Evolutionary conservation across 306 rosid genomes (phyloP).

Genomic region (Medicago truncatula): MtrunA17r5.0-ANR NC_053047.1:20454001-20454500

Average conservation of each 20-base stretch:
- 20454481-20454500: not conserved
- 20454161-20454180: constrained; percentile 85
- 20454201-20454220: constrained; percentile 93
- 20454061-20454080: constrained; percentile 81
- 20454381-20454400: not conserved
- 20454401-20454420: not conserved
- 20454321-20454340: not conserved
- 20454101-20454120: constrained; percentile 90
- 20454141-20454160: constrained; percentile 69
- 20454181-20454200: constrained; percentile 90
- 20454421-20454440: not conserved
- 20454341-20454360: constrained; percentile 21
- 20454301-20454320: not conserved
- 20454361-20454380: constrained; percentile 9
- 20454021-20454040: constrained; percentile 26
- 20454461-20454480: no score
- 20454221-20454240: constrained; percentile 46
- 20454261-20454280: constrained; percentile 16
- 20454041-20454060: constrained; percentile 78
- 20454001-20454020: not conserved
- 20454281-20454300: no score
- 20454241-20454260: constrained; percentile 26
- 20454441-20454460: not conserved
- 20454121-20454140: constrained; percentile 82
- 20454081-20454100: constrained; percentile 80